Percentiles rank a stretch among this genome's conserved stretches.
These are phyloP conservation scores for Rosellinia necatrix DNA, from an alignment of 2,329 filamentous ascomycete genomes.

Conservation along the genomic window DNA sequence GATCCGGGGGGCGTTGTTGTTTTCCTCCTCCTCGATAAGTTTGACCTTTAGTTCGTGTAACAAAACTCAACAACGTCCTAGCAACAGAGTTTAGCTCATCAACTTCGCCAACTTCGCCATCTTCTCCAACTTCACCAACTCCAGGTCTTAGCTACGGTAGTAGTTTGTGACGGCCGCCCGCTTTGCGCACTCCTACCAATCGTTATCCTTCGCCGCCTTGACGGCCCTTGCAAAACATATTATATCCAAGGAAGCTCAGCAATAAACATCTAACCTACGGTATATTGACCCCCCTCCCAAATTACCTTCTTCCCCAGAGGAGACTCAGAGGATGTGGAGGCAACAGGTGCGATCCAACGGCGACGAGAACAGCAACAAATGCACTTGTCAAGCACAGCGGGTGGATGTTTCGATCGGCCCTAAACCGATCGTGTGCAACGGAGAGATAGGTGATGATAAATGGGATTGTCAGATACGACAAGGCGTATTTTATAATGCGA, in stretches of 20 bases:
- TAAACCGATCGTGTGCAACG: neutral
- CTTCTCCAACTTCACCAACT: too few relatives aligned
- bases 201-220: neutral
- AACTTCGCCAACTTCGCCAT: too few relatives aligned
- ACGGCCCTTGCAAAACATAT: neutral
- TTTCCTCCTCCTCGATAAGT: too few relatives aligned
- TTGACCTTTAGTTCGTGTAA: too few relatives aligned
- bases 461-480: conserved; percentile 11
- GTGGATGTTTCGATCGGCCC: conserved; percentile 1
- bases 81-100: too few relatives aligned
- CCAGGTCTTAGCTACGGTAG: too few relatives aligned
- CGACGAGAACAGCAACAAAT: neutral
- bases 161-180: neutral
- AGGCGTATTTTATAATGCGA: conserved; percentile 4
- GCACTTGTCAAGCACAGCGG: neutral
- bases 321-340: neutral
- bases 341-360: conserved; percentile 3
- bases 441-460: neutral
- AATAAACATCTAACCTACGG: neutral
- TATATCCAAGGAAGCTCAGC: neutral
- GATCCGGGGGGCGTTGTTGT: too few relatives aligned
- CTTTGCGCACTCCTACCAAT: neutral
- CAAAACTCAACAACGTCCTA: too few relatives aligned
- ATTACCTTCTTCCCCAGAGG: neutral
- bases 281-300: neutral